A percentile compares a stretch with the other conserved stretches of the same genome.
phyloP scores from a whole-genome alignment of 1,284 basidiomycete species.

The Trichosporon asahii region DNA sequence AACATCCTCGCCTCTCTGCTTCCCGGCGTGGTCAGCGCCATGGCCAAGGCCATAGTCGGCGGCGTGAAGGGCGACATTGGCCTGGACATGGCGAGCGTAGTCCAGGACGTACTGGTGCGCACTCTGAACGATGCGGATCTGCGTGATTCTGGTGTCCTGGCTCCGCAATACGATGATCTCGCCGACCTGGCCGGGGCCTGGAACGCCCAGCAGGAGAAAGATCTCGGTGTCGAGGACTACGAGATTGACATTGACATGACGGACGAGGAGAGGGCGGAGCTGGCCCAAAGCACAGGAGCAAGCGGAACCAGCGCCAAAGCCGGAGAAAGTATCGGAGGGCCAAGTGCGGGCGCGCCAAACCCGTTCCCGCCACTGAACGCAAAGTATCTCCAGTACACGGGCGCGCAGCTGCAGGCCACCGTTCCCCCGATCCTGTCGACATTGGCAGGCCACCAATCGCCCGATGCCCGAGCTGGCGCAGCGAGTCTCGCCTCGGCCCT shows the following conservation, averaged over 20 bases:
- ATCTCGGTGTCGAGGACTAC: slow-evolving; percentile 9
- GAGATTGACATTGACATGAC: background rate
- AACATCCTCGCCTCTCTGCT: slow-evolving; percentile 60
- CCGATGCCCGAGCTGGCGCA: slow-evolving; percentile 39
- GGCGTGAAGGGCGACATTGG: slow-evolving; percentile 50
- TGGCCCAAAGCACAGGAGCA: too few species aligned
- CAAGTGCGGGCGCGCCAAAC: slow-evolving; percentile 12
- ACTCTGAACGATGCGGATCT: slow-evolving; percentile 63
- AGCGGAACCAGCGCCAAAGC: background rate
- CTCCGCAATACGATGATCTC: slow-evolving; percentile 54
- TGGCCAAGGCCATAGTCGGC: slow-evolving; percentile 60
- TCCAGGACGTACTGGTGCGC: slow-evolving; percentile 52
- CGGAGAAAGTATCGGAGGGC: too few species aligned
- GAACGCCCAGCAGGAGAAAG: slow-evolving; percentile 21
- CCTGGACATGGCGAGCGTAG: slow-evolving; percentile 61
- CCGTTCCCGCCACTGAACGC: slow-evolving; percentile 45
- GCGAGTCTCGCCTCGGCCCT: slow-evolving; percentile 58
- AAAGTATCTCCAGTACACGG: slow-evolving; percentile 50
- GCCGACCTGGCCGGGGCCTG: slow-evolving; percentile 40
- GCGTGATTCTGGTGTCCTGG: slow-evolving; percentile 58
- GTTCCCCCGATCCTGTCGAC: slow-evolving; percentile 43
- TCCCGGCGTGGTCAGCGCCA: slow-evolving; percentile 73
- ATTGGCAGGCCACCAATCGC: slow-evolving; percentile 45
- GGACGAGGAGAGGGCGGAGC: background rate
- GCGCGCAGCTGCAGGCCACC: slow-evolving; percentile 45